Percentiles rank a stretch among this genome's conserved stretches.
Conservation (phyloP, 768 basidiomycete genomes). For the Phylloporus arenicola region DNA sequence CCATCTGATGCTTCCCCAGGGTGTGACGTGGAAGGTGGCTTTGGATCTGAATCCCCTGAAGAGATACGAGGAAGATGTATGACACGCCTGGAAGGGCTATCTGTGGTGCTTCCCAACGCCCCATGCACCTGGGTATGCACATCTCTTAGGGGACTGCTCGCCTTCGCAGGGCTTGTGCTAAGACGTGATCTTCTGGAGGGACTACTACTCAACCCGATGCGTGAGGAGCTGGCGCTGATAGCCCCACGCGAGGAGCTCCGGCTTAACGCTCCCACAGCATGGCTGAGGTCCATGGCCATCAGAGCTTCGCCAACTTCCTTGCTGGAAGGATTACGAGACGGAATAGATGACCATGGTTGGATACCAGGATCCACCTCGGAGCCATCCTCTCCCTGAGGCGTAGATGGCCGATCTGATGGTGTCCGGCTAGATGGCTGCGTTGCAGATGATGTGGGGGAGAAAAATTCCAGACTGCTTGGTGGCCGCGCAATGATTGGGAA, state of each 20-base stretch:
- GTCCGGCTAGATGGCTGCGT: slow-evolving; percentile 7
- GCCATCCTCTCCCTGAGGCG: slow-evolving; percentile 13
- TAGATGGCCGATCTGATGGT: slow-evolving; percentile 17
- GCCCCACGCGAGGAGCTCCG: slow-evolving; percentile 21
- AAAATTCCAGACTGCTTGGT: background rate
- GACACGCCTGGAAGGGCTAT: slow-evolving; percentile 20
- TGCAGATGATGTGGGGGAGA: slow-evolving; percentile 4
- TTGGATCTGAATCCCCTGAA: slow-evolving; percentile 9
- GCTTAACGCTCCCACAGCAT: slow-evolving; percentile 10
- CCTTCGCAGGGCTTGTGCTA: slow-evolving; percentile 20
- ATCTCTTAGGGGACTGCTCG: slow-evolving; percentile 17
- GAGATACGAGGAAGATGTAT: slow-evolving; percentile 21
- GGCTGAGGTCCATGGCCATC: slow-evolving; percentile 37
- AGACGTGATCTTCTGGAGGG: slow-evolving; percentile 23
- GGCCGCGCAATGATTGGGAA: slow-evolving; percentile 49
- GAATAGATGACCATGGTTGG: slow-evolving; percentile 29
- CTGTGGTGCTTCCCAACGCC: slow-evolving; percentile 10
- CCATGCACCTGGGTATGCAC: slow-evolving; percentile 1
- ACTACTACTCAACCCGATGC: slow-evolving; percentile 14
- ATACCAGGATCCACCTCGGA: slow-evolving; percentile 11
- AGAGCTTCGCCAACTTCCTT: slow-evolving; percentile 26
- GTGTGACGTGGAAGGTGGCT: slow-evolving; percentile 6
- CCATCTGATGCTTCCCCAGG: background rate
- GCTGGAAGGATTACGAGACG: slow-evolving; percentile 14
- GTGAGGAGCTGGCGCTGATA: slow-evolving; percentile 20